These are phyloP conservation scores for Agaricus blazei DNA, from an alignment of 768 basidiomycete genomes.

Conservation along the genomic window DNA sequence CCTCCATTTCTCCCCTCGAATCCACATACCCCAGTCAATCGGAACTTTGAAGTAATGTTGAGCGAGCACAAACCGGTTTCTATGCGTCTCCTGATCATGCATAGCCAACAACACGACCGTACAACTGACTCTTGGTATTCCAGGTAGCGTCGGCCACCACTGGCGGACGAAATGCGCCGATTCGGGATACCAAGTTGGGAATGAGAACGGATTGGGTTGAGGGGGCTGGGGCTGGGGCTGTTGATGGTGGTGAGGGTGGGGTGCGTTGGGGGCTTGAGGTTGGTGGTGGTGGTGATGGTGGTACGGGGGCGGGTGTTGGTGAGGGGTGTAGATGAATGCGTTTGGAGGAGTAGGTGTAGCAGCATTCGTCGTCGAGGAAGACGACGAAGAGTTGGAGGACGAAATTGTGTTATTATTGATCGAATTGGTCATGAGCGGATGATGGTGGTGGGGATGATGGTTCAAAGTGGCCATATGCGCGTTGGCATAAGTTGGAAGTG, in stretches of 20 bases:
- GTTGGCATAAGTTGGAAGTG: not conserved
- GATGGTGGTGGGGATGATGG: not conserved
- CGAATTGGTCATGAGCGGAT: not conserved
- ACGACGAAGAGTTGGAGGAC: no score
- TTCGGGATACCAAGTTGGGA: constrained; percentile 67
- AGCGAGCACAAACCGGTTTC: constrained; percentile 58
- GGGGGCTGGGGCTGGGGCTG: not conserved
- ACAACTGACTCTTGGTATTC: constrained; percentile 63
- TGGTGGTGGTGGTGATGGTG: constrained; percentile 10
- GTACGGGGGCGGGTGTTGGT: not conserved
- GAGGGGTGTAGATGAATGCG: not conserved
- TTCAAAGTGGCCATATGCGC: no score
- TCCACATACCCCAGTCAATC: constrained; percentile 33
- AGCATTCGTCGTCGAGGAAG: no score
- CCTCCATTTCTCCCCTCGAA: constrained; percentile 8
- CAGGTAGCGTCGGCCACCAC: constrained; percentile 71
- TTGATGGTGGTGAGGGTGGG: not conserved
- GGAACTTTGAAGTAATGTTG: constrained; percentile 77
- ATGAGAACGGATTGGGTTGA: constrained; percentile 55
- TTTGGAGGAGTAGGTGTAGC: no score
- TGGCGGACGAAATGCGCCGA: constrained; percentile 75
- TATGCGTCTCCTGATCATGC: constrained; percentile 56
- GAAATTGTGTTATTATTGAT: not conserved
- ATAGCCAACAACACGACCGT: constrained; percentile 65
- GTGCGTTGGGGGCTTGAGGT: not conserved